Conservation (phyloP, 1,139 yeast species). For the Tardiomyces depauwii region DNA sequence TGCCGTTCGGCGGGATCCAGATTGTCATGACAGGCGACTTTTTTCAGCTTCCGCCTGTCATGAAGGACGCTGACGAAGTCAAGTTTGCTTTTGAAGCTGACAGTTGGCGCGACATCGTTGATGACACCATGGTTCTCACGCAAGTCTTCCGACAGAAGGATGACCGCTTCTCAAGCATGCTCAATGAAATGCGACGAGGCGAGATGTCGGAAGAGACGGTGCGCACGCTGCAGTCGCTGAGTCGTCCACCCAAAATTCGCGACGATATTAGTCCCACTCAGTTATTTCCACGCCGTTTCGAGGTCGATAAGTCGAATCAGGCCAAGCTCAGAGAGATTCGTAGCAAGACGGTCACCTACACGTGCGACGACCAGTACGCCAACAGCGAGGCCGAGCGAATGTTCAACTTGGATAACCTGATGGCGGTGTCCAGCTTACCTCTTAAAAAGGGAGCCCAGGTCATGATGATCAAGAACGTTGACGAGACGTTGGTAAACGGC, state of each 20-base stretch:
- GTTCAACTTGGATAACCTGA: constrained; percentile 12
- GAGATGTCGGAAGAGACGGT: constrained; percentile 44
- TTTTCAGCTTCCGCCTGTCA: constrained; percentile 78
- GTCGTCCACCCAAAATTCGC: constrained; percentile 44
- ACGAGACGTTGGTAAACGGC: constrained; percentile 42
- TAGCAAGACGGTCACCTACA: constrained; percentile 30
- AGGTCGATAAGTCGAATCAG: constrained; percentile 61
- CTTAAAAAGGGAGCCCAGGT: constrained; percentile 52
- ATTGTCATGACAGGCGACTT: constrained; percentile 73
- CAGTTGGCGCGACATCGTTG: constrained; percentile 59
- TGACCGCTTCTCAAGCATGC: constrained; percentile 79
- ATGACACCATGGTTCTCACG: constrained; percentile 54
- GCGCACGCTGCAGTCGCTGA: constrained; percentile 41
- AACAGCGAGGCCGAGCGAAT: constrained; percentile 79
- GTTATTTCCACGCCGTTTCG: constrained; percentile 60
- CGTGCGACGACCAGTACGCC: constrained; percentile 43
- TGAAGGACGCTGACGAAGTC: constrained; percentile 35
- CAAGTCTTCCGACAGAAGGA: constrained; percentile 88
- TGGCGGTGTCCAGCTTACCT: constrained; percentile 32
- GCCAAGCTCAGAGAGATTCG: constrained; percentile 38
- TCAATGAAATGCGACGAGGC: constrained; percentile 81
- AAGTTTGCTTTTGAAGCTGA: constrained; percentile 69
- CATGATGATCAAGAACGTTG: constrained; percentile 39
- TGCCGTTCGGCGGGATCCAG: constrained; percentile 70
- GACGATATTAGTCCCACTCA: constrained; percentile 77